phyloP scores from a whole-genome alignment of 306 rosid genomes.

The Erythrophleum fordii region DNA sequence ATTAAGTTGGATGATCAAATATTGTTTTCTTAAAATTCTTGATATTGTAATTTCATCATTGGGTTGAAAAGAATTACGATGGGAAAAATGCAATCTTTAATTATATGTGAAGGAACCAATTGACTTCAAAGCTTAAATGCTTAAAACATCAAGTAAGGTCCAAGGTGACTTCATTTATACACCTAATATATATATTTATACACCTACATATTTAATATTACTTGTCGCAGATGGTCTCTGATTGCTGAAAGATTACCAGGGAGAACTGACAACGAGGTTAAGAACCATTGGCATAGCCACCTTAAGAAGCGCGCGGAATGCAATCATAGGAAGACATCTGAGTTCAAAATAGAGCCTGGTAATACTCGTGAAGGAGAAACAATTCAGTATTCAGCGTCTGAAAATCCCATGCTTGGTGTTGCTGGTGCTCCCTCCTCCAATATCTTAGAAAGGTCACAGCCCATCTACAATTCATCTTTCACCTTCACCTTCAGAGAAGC shows the following conservation, averaged over 20 bases:
- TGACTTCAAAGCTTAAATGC: not conserved
- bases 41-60: not conserved
- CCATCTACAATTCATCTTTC: conserved; percentile 14
- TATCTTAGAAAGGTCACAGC: conserved; percentile 51
- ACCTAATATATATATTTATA: not conserved
- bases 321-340: not conserved
- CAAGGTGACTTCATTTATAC: not conserved
- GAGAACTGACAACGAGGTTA: conserved; percentile 75
- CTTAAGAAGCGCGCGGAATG: conserved; percentile 44
- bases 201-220: not conserved
- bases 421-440: not conserved
- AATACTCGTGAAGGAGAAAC: conserved; percentile 10
- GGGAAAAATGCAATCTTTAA: not conserved
- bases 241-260: conserved; percentile 66
- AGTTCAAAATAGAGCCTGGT: not conserved
- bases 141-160: not conserved
- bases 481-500: not conserved
- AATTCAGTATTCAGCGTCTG: conserved; percentile 4
- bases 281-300: conserved; percentile 74
- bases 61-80: not conserved
- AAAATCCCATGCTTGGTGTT: conserved; percentile 7
- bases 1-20: not conserved
- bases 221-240: conserved; percentile 57
- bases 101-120: not conserved
- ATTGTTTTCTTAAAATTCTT: not conserved